Evolutionary conservation across 2,329 filamentous ascomycete species (phyloP).

Genomic region (Blastomyces silverae): DNA sequence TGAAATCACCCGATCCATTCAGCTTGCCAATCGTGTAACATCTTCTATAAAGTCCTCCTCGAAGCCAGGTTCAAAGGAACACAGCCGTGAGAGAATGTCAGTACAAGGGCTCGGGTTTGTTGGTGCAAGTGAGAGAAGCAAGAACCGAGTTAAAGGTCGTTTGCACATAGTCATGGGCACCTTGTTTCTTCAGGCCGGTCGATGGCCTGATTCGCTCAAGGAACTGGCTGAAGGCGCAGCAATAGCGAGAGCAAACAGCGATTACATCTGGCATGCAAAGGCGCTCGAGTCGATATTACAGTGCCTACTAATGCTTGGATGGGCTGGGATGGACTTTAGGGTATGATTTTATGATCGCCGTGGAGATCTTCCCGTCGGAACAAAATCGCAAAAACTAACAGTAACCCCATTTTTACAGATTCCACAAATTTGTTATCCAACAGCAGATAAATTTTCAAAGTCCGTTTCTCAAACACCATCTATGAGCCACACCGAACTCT

Average conservation of each 20-base stretch:
- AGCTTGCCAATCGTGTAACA: conserved; percentile 34
- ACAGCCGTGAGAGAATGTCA: conserved; percentile 55
- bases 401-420: conserved; percentile 35
- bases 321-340: conserved; percentile 72
- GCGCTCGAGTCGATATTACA: conserved; percentile 81
- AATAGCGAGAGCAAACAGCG: conserved; percentile 69
- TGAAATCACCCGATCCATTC: conserved; percentile 44
- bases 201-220: conserved; percentile 81
- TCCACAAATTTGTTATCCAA: conserved; percentile 48
- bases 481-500: conserved; percentile 35
- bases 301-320: conserved; percentile 74
- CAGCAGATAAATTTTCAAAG: conserved; percentile 45
- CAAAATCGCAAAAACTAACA: not conserved
- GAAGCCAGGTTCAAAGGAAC: conserved; percentile 44
- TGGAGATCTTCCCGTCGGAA: conserved; percentile 16
- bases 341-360: conserved; percentile 22
- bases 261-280: conserved; percentile 97
- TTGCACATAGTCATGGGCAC: conserved; percentile 74
- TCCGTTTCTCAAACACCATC: conserved; percentile 38
- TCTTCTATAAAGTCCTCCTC: conserved; percentile 34
- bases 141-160: conserved; percentile 73
- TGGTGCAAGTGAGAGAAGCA: conserved; percentile 67
- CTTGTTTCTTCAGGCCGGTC: conserved; percentile 78
- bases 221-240: conserved; percentile 75
- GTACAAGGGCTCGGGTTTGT: conserved; percentile 63